Base-by-base conservation (phyloP, 257 asterid genomes). In the Nicotiana sylvestris region DNA sequence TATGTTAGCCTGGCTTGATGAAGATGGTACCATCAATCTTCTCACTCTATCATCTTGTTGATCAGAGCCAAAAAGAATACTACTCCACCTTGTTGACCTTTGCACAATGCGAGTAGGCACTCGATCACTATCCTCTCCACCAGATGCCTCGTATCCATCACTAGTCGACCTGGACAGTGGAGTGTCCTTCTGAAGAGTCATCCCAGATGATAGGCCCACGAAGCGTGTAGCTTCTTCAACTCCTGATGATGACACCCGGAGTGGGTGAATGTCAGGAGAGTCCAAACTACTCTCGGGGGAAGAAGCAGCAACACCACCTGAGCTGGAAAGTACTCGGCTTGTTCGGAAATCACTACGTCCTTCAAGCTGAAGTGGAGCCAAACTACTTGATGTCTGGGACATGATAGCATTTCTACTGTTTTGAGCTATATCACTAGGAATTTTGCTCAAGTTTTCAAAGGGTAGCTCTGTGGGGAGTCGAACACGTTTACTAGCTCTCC, bases 91-190 rank as follows among this genome's bases (percentile, higher is more conserved):
- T 74, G 86, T 88, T 12, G 98, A 84, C 84, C 92, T 87, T 11
- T 88, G 88, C 33, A 86, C 83, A 61, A 88, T 81, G 57, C 99
- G 88, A 0, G 88, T 85, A 25, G 99, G 96, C 9, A 93, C 93
- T 37, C 92, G 88, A 80, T 96, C 99, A 11, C 99, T 96, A 82
- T 96, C 99, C 86, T 96, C 99, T 3, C 99, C 99, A 11, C 98
- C 99, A 0, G 99, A 96, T 66, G 99, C 99, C 77, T 96, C 99
- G 27, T 96, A 96, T 53, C 99, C 99, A 60, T 91, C 99, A 25
- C 99, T 96, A 16, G 97, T 93, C 9, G 98, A 94, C 88, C 99
- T 90, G 4, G 98, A 93, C 51, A 94, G 79, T 1, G 97, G 92
- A 10, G 87, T 81, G 70, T 88, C 96, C 32, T 88, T 87, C 76